Evolutionary conservation across 768 basidiomycete species (phyloP).

Genomic region (Rhodosporidiobolus sp.): DNA sequence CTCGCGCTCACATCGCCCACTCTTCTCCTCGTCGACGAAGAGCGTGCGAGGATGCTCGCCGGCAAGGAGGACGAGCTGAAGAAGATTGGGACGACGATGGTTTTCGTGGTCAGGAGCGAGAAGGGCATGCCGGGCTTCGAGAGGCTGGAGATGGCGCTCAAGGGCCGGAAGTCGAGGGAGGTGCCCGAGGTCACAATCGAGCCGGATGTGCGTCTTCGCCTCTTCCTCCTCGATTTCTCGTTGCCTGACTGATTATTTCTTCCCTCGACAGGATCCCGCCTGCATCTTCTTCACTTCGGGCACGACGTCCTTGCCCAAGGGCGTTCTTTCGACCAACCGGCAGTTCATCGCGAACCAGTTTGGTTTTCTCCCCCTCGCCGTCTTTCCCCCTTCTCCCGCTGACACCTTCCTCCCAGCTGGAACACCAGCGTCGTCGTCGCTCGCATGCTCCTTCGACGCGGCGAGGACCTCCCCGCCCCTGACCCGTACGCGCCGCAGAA

Average conservation of each 20-base stretch:
- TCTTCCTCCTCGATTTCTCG: constrained; percentile 12
- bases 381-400: too few relatives aligned
- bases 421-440: constrained; percentile 6
- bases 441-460: constrained; percentile 26
- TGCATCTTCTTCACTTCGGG: constrained; percentile 64
- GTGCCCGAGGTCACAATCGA: constrained; percentile 14
- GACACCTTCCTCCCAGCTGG: too few relatives aligned
- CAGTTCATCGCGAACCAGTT: constrained; percentile 58
- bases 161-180: too few relatives aligned
- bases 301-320: constrained; percentile 62
- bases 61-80: constrained; percentile 15
- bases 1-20: constrained; percentile 58
- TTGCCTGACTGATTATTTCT: neutral
- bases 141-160: too few relatives aligned
- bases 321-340: constrained; percentile 67
- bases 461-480: constrained; percentile 26
- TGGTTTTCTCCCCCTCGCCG: too few relatives aligned
- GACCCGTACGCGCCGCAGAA: constrained; percentile 36
- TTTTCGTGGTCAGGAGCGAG: constrained; percentile 29
- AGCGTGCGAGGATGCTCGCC: constrained; percentile 49
- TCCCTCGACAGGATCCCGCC: constrained; percentile 59
- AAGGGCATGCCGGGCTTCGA: too few relatives aligned
- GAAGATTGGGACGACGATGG: constrained; percentile 25
- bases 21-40: constrained; percentile 59
- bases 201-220: constrained; percentile 16